These are phyloP conservation scores for Apophysomyces ossiformis DNA, from an alignment of 371 early-diverging fungal genomes.

Conservation along the genomic window DNA sequence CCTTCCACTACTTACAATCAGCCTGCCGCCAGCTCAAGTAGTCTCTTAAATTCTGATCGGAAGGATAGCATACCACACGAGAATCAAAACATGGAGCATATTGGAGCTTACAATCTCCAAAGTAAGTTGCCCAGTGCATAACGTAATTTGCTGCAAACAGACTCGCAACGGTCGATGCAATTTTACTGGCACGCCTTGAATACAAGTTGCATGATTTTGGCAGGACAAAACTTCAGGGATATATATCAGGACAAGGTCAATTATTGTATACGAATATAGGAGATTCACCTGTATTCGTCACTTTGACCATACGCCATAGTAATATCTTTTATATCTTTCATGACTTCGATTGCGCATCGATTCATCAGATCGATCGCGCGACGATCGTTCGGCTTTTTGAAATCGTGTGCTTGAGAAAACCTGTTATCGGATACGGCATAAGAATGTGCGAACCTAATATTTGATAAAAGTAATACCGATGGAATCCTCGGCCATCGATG, in stretches of 20 bases:
- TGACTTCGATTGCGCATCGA: slow-evolving; percentile 75
- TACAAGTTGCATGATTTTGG: slow-evolving; percentile 69
- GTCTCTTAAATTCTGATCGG: slow-evolving; percentile 79
- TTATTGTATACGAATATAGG: not conserved
- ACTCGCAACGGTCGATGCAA: slow-evolving; percentile 83
- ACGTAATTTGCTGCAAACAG: slow-evolving; percentile 88
- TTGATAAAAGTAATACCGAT: slow-evolving; percentile 53
- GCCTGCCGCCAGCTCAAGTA: slow-evolving; percentile 96
- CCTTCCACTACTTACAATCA: slow-evolving; percentile 66
- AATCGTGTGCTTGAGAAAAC: slow-evolving; percentile 84
- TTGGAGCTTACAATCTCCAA: slow-evolving; percentile 63
- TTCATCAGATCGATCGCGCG: slow-evolving; percentile 89
- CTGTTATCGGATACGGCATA: slow-evolving; percentile 29
- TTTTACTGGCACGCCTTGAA: slow-evolving; percentile 86
- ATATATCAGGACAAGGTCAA: not conserved
- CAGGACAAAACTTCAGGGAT: slow-evolving; percentile 72
- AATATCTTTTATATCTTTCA: slow-evolving; percentile 84
- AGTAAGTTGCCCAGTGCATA: slow-evolving; percentile 79
- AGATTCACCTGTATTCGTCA: slow-evolving; percentile 85
- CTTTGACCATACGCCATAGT: slow-evolving; percentile 91
- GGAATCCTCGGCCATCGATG: slow-evolving; percentile 94
- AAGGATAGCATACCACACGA: slow-evolving; percentile 88
- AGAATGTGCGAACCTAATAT: not conserved
- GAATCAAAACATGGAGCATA: slow-evolving; percentile 94
- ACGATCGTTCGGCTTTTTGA: slow-evolving; percentile 92